Percentiles rank a stretch among this genome's conserved stretches.
phyloP scores from a whole-genome alignment of 2,329 filamentous ascomycete species.

The Exophiala sideris region DNA sequence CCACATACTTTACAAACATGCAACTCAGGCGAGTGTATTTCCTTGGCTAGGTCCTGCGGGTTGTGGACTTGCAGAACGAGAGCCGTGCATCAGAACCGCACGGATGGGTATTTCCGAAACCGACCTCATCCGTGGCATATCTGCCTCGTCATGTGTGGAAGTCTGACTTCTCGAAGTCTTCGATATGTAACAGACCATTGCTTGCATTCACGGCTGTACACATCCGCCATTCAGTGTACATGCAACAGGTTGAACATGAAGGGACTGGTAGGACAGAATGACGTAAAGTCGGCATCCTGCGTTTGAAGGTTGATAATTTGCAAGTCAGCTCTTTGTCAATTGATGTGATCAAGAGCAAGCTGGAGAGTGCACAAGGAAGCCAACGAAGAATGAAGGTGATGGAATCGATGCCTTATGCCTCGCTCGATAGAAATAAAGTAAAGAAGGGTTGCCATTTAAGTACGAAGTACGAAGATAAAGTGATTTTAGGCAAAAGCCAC shows the following conservation, averaged over 20 bases:
- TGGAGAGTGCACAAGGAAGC: slow-evolving; percentile 36
- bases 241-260: slow-evolving; percentile 48
- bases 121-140: slow-evolving; percentile 23
- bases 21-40: slow-evolving; percentile 59
- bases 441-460: too few relatives aligned
- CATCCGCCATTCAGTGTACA: slow-evolving; percentile 48
- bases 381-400: not conserved
- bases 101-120: slow-evolving; percentile 61
- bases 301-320: slow-evolving; percentile 53
- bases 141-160: slow-evolving; percentile 11
- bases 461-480: too few relatives aligned
- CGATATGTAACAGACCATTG: slow-evolving; percentile 54
- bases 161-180: slow-evolving; percentile 47
- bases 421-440: too few relatives aligned
- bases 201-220: slow-evolving; percentile 39
- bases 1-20: slow-evolving; percentile 61
- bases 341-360: slow-evolving; percentile 37
- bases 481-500: not conserved
- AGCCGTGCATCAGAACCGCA: slow-evolving; percentile 57
- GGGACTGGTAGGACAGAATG: slow-evolving; percentile 44
- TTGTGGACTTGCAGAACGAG: slow-evolving; percentile 60
- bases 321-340: slow-evolving; percentile 40
- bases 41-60: slow-evolving; percentile 63
- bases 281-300: slow-evolving; percentile 50
- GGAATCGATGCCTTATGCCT: too few relatives aligned